These are phyloP conservation scores for Fusarium falciforme DNA, from an alignment of 2,329 filamentous ascomycete species.

Conservation along the genomic window DNA sequence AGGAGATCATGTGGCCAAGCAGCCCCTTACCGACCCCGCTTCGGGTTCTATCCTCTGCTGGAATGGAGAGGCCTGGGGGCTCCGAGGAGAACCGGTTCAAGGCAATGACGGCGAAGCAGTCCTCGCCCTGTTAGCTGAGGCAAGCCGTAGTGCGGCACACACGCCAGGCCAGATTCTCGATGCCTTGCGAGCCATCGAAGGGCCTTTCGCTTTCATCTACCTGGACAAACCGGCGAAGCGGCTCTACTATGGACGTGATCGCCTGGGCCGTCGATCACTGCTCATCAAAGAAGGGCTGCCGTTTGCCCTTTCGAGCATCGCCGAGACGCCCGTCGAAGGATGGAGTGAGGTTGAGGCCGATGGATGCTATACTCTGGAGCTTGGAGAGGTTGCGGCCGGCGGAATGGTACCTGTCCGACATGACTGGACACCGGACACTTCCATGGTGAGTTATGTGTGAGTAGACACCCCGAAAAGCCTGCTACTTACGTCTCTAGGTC, in stretches of 20 bases:
- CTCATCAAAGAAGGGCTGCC: constrained; percentile 64
- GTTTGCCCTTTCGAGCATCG: constrained; percentile 78
- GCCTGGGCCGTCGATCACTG: constrained; percentile 86
- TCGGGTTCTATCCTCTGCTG: constrained; percentile 83
- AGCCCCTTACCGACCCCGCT: constrained; percentile 73
- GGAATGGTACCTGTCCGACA: constrained; percentile 38
- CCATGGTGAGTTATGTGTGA: constrained; percentile 57
- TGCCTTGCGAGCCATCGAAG: constrained; percentile 72
- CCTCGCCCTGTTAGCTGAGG: constrained; percentile 67
- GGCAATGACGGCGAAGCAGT: constrained; percentile 85
- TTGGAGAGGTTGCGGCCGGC: constrained; percentile 47
- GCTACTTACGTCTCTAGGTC: constrained; percentile 61
- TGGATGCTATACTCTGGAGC: constrained; percentile 78
- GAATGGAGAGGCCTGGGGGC: constrained; percentile 96
- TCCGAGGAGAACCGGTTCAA: constrained; percentile 66
- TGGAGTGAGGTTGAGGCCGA: constrained; percentile 89
- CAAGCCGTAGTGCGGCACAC: constrained; percentile 46
- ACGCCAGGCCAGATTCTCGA: constrained; percentile 53
- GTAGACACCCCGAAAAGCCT: constrained; percentile 41
- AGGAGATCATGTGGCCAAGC: constrained; percentile 75
- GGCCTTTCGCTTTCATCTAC: constrained; percentile 92
- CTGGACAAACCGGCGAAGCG: constrained; percentile 71
- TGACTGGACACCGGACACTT: constrained; percentile 49
- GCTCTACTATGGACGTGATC: constrained; percentile 87
- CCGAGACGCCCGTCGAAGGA: constrained; percentile 60